A percentile compares a stretch with the other conserved stretches of the same genome.
Evolutionary conservation across 2,329 filamentous ascomycete species (phyloP).

Genomic region (Cladophialophora exuberans): DNA sequence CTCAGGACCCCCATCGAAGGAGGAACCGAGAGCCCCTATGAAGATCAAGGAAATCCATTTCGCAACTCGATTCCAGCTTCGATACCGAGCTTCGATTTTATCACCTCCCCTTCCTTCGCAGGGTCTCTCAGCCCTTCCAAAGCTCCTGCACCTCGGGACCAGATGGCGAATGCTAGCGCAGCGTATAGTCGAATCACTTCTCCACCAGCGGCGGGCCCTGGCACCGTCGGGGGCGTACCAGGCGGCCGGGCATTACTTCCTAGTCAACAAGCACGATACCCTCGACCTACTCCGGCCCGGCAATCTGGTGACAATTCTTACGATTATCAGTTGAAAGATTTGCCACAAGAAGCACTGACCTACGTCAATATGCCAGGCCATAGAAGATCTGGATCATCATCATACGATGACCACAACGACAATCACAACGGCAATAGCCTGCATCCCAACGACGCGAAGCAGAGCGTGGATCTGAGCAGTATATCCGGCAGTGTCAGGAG

Average conservation of each 20-base stretch:
- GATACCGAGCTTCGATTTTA: conserved; percentile 31
- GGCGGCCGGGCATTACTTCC: conserved; percentile 38
- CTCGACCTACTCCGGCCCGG: conserved; percentile 13
- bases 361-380: conserved; percentile 4
- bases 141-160: conserved; percentile 21
- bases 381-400: conserved; percentile 10
- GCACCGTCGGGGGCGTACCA: conserved; percentile 6
- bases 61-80: conserved; percentile 30
- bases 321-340: conserved; percentile 16
- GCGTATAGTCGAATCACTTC: conserved; percentile 21
- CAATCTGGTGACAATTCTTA: conserved; percentile 18
- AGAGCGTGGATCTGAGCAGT: conserved; percentile 32
- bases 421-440: conserved; percentile 34
- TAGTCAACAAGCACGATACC: conserved; percentile 37
- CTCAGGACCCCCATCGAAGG: conserved; percentile 8
- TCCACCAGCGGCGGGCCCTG: conserved; percentile 3
- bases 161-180: conserved; percentile 22
- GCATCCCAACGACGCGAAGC: conserved; percentile 30
- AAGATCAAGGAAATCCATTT: conserved; percentile 34
- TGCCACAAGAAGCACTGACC: conserved; percentile 20
- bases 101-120: conserved; percentile 10
- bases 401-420: conserved; percentile 28
- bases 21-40: conserved; percentile 27
- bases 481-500: conserved; percentile 34
- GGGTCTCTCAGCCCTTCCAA: conserved; percentile 3